Evolutionary conservation across 1,284 basidiomycete genomes (phyloP), one percentile per base, ranked within the genome.

Genomic region (Sutorius eximius): DNA sequence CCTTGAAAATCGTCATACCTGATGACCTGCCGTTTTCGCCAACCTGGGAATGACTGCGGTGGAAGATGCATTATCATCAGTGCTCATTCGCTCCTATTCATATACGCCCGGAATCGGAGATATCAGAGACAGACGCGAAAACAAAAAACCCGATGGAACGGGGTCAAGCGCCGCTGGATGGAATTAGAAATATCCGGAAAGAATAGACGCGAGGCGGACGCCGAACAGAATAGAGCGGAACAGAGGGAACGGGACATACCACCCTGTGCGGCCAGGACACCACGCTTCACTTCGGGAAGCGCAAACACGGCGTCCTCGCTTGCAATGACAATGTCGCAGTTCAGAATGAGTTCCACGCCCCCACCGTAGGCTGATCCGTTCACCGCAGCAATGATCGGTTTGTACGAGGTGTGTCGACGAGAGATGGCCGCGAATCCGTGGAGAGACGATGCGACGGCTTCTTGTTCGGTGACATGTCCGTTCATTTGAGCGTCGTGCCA

Each of bases 301-400:
- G 82, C 89, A 57, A 95, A 87, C 53, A 80, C 82, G 7, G 89
- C 86, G 12, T 85, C 79, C 43, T 85, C 77, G 52, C 78, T 81
- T 2, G 91, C 87, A n/a, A 95, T 73, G 32, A 93, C 89, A 27
- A 94, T 68, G 67, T 95, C 92, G 61, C 89, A 93, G 60, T 94
- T 94, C 10, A 93, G 68, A 1, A 91, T 60, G 48, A 93, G 82
- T 67, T 95, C 92, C 41, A 84, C 77, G 2, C 91, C 93, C 5
- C 92, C 93, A 13, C 92, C 93, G 59, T 87, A 87, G 3, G 89
- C 85, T 30, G 85, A 79, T 13, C 92, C 92, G 61, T 88, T 85
- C 2, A 94, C 87, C 3, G 92, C 91, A 18, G 90, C 89, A 49
- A 95, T 88, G 58, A 93, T 82, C 9, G 91, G 90, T 67, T 95